These are phyloP conservation scores for Aspergillus sclerotiicarbonarius DNA, from an alignment of 495 filamentous ascomycete genomes.

Conservation along the genomic window DNA sequence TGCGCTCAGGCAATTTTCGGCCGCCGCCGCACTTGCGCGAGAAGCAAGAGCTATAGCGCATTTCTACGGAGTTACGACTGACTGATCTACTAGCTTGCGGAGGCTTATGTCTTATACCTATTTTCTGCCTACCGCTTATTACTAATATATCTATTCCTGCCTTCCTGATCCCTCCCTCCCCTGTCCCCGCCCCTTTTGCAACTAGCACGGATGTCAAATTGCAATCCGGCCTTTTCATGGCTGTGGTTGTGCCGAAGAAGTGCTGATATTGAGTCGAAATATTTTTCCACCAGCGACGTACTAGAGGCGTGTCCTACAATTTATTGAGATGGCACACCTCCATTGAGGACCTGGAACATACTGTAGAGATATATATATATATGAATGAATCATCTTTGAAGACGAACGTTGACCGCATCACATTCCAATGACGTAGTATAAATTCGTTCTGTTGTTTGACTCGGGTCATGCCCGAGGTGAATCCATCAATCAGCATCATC, in stretches of 20 bases:
- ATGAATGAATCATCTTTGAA: too few relatives aligned
- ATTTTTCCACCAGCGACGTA: slow-evolving; percentile 43
- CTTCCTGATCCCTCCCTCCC: background rate
- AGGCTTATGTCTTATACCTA: slow-evolving; percentile 29
- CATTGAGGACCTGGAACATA: slow-evolving; percentile 52
- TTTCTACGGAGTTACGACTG: slow-evolving; percentile 37
- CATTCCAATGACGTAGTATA: too few relatives aligned
- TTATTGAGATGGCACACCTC: slow-evolving; percentile 44
- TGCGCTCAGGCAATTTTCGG: slow-evolving; percentile 48
- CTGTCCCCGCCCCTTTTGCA: background rate
- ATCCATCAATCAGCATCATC: too few relatives aligned
- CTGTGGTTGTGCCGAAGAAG: slow-evolving; percentile 92
- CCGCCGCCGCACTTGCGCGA: slow-evolving; percentile 24
- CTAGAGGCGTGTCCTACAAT: slow-evolving; percentile 49
- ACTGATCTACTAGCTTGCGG: slow-evolving; percentile 16
- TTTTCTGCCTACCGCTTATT: slow-evolving; percentile 11
- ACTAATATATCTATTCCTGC: slow-evolving; percentile 27
- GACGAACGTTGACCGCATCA: too few relatives aligned
- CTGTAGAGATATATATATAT: too few relatives aligned
- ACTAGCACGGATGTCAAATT: slow-evolving; percentile 99
- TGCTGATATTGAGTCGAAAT: slow-evolving; percentile 56
- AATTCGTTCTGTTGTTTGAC: too few relatives aligned
- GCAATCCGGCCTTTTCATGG: slow-evolving; percentile 79
- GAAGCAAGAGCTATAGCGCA: slow-evolving; percentile 32
- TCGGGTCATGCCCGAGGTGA: too few relatives aligned